Percentiles rank a stretch among this genome's conserved stretches.
Conservation (phyloP, 2,329 filamentous ascomycete genomes). For the Colletotrichum sp. region DNA sequence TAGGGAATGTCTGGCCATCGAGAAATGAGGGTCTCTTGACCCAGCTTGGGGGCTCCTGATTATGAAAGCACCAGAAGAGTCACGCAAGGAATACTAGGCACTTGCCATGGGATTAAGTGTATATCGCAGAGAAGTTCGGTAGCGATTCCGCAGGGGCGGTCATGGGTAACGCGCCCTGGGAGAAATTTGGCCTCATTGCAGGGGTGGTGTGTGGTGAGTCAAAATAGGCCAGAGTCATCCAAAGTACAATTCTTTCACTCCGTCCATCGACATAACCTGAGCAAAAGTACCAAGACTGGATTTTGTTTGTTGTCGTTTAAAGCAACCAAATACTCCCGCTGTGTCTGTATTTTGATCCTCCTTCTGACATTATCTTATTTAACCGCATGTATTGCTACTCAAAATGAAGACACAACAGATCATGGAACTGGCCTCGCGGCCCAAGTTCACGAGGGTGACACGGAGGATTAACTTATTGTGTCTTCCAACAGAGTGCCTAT, state of each 20-base stretch:
- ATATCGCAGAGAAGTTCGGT: not conserved
- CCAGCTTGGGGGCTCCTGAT: not conserved
- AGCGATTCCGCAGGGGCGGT: not conserved
- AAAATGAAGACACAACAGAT: not conserved
- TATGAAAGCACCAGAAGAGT: no score
- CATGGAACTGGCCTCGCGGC: not conserved
- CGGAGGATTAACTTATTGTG: not conserved
- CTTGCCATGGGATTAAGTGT: not conserved
- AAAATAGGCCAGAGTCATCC: not conserved
- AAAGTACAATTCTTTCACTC: not conserved
- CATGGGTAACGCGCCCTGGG: not conserved
- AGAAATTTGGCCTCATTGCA: not conserved
- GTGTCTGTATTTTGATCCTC: not conserved
- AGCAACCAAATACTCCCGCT: not conserved
- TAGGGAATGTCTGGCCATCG: conserved; percentile 40
- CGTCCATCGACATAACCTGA: not conserved
- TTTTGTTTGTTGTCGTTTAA: not conserved
- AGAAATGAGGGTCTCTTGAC: conserved; percentile 11
- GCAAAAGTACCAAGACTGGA: not conserved
- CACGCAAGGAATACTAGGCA: not conserved
- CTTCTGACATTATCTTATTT: not conserved
- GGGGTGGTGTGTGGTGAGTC: not conserved
- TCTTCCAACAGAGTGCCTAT: not conserved
- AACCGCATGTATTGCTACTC: not conserved
- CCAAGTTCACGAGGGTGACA: not conserved